Evolutionary conservation across 2,329 filamentous ascomycete species (phyloP), one percentile per base, ranked within the genome.

Genomic region (Periconia macrospinosa): DNA sequence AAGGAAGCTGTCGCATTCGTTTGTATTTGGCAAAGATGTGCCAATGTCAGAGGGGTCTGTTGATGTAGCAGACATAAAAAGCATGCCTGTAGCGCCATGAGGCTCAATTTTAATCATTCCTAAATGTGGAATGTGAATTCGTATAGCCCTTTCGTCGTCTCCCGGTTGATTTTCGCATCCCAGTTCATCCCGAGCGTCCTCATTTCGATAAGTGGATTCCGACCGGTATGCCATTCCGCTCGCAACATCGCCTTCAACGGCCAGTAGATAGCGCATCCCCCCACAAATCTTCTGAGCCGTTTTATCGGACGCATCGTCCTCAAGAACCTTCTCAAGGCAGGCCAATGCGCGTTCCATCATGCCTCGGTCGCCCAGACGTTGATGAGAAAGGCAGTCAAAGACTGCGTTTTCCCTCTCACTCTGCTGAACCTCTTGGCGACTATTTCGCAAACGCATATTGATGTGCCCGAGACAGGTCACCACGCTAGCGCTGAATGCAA

Each of bases 31-130:
- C 43, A n/a, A 19, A 45, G 33, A 5, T 5, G 11, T 14, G 11
- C 33, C 11, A 3, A 37, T 37, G 3, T n/a, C 15, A n/a, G 33
- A 3, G 3, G 11, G 6, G 11, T 37, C 3, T n/a, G 27, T n/a
- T 2, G 45, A 13, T n/a, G 10, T 2, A 5, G 27, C 7, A 14
- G 45, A 27, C 30, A 9, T 10, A 5, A 9, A 33, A 37, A 18
- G 17, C n/a, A n/a, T 18, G 7, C 23, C 41, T 15, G 33, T 41
- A 19, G 41, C 19, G 20, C n/a, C 44, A 14, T 40, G 18, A 6
- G 18, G 47, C 19, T 51, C 51, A 51, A 73, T 66, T n/a, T 58
- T 66, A 47, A 73, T 61, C 14, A 56, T 53, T 10, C 69, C 68
- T 50, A 72, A 63, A 50, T 66, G 67, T 2, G 67, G 66, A 18